Evolutionary conservation across 1,139 yeast genomes (phyloP).

Genomic region (Magnusiomyces clavatus): DNA sequence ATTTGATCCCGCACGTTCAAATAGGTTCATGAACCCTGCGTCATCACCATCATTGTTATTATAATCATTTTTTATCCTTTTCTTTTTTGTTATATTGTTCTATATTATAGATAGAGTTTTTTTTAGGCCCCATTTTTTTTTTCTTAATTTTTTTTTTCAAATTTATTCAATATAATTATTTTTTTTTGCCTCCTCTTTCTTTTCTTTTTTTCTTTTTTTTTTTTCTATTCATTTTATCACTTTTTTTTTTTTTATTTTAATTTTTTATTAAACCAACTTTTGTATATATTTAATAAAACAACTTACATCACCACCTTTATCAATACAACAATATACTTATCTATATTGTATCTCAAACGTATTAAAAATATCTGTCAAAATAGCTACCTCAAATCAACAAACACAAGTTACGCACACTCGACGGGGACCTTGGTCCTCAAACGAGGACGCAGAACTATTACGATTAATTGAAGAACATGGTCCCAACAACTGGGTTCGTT

Average conservation of each 20-base stretch:
- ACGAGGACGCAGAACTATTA: slow-evolving; percentile 67
- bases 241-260: neutral
- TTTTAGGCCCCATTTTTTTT: too few relatives aligned
- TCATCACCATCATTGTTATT: too few relatives aligned
- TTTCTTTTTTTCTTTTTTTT: slow-evolving; percentile 2
- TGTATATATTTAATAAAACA: neutral
- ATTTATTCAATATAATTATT: neutral
- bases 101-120: too few relatives aligned
- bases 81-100: too few relatives aligned
- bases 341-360: slow-evolving; percentile 1
- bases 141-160: slow-evolving; percentile 1
- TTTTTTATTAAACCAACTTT: neutral
- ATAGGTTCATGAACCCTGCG: too few relatives aligned
- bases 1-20: too few relatives aligned
- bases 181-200: slow-evolving; percentile 6
- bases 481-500: slow-evolving; percentile 88
- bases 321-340: slow-evolving; percentile 5
- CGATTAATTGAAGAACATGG: slow-evolving; percentile 66
- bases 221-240: slow-evolving; percentile 1
- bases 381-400: neutral
- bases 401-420: slow-evolving; percentile 23
- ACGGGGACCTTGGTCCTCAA: slow-evolving; percentile 88
- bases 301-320: neutral
- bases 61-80: too few relatives aligned
- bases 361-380: slow-evolving; percentile 5